Conservation (phyloP, 192 early-diverging fungal species). For the Backusella luteola region DNA sequence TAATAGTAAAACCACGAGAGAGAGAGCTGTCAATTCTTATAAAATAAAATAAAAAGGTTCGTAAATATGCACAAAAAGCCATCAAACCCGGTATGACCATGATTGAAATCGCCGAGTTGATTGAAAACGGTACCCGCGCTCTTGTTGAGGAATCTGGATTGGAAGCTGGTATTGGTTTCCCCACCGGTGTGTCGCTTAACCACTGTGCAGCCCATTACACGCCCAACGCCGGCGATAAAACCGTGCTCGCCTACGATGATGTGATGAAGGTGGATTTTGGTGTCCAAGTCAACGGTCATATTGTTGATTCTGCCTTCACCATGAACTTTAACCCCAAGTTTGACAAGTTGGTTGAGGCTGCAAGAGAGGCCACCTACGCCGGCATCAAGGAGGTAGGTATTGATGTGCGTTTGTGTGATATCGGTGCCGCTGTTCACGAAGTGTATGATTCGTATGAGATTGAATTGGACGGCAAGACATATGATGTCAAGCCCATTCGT, state of each 20-base stretch:
- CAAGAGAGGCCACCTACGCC: slow-evolving; percentile 94
- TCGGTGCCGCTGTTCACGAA: slow-evolving; percentile 95
- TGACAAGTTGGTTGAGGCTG: slow-evolving; percentile 82
- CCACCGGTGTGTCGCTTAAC: slow-evolving; percentile 92
- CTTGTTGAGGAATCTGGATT: slow-evolving; percentile 86
- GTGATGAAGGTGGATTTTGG: slow-evolving; percentile 98
- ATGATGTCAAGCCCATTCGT: slow-evolving; percentile 90
- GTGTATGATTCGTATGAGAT: slow-evolving; percentile 99
- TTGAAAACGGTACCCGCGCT: slow-evolving; percentile 92
- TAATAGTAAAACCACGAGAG: neutral
- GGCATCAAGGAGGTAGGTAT: slow-evolving; percentile 95
- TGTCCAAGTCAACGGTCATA: slow-evolving; percentile 88
- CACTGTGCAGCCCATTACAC: slow-evolving; percentile 97
- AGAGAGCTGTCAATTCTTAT: neutral
- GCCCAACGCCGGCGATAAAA: slow-evolving; percentile 95
- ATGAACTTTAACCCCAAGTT: slow-evolving; percentile 90
- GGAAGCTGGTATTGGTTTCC: slow-evolving; percentile 90
- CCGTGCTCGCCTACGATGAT: slow-evolving; percentile 84
- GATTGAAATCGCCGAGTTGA: slow-evolving; percentile 89
- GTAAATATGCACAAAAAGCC: slow-evolving; percentile 70
- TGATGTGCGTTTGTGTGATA: slow-evolving; percentile 90
- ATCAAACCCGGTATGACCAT: slow-evolving; percentile 96
- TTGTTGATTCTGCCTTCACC: slow-evolving; percentile 95
- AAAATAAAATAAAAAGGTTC: slow-evolving; percentile 48
- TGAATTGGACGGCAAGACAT: slow-evolving; percentile 88